Conservation (phyloP, 306 rosid genomes). For the Begonia loranthoides region DNA sequence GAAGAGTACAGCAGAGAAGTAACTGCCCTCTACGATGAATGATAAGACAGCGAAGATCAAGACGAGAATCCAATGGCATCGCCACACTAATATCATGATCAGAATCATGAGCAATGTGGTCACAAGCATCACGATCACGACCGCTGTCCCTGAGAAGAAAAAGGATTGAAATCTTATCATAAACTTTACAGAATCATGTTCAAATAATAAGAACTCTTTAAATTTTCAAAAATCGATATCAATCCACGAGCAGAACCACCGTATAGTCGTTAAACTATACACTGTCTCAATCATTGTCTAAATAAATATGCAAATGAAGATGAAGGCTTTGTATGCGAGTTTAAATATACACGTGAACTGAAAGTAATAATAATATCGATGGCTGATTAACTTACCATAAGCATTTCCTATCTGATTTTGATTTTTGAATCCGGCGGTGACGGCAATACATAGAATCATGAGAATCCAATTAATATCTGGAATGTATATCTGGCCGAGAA, state of each 20-base stretch:
- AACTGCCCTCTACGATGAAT: slow-evolving; percentile 65
- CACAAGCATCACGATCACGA: slow-evolving; percentile 75
- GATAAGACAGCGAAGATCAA: slow-evolving; percentile 52
- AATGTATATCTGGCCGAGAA: slow-evolving; percentile 68
- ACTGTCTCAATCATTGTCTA: neutral
- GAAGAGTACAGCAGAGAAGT: slow-evolving; percentile 75
- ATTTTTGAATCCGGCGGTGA: slow-evolving; percentile 85
- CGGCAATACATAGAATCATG: slow-evolving; percentile 86
- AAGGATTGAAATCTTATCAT: neutral
- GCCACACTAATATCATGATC: slow-evolving; percentile 93
- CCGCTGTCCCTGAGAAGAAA: slow-evolving; percentile 65
- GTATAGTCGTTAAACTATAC: neutral
- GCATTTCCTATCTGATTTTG: slow-evolving; percentile 96
- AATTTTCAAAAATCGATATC: too few relatives aligned
- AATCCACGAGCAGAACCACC: neutral
- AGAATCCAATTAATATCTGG: slow-evolving; percentile 94
- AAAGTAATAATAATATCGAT: slow-evolving; percentile 1
- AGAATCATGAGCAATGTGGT: slow-evolving; percentile 76
- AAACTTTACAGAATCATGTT: neutral
- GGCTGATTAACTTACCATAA: slow-evolving; percentile 38
- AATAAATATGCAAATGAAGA: neutral
- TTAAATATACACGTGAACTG: neutral
- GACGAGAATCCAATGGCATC: slow-evolving; percentile 78
- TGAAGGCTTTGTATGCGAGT: too few relatives aligned
- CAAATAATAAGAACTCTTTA: neutral